Conservation (phyloP, 805 yeast genomes). For the Candida boleticola region DNA sequence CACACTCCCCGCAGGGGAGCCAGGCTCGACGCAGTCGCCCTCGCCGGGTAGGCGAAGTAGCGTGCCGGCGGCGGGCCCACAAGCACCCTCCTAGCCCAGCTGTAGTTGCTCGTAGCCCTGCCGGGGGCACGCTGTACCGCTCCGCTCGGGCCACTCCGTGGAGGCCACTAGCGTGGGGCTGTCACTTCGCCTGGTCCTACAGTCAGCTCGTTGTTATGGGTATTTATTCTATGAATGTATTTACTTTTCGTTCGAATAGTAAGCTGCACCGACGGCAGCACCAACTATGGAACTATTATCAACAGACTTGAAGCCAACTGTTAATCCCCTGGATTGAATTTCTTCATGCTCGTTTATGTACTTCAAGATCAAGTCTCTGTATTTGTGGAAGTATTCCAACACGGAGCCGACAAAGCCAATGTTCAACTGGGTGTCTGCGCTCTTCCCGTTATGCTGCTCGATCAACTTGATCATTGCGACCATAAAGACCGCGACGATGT, state of each 20-base stretch:
- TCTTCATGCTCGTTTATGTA: constrained; percentile 23
- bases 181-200: too few species aligned
- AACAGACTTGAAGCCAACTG: constrained; percentile 37
- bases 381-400: constrained; percentile 39
- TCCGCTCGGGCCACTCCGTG: too few species aligned
- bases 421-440: constrained; percentile 18
- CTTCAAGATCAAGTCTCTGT: constrained; percentile 29
- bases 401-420: constrained; percentile 55
- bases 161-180: too few species aligned
- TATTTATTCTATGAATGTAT: background rate
- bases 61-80: too few species aligned
- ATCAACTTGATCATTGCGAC: constrained; percentile 34
- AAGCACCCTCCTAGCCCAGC: too few species aligned
- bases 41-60: too few species aligned
- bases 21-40: too few species aligned
- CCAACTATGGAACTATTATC: constrained; percentile 51
- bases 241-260: constrained; percentile 3
- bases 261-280: constrained; percentile 54
- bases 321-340: constrained; percentile 22
- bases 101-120: too few species aligned
- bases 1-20: too few species aligned
- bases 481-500: constrained; percentile 40
- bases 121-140: too few species aligned
- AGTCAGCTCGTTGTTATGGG: too few species aligned
- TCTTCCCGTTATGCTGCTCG: constrained; percentile 19